Evolutionary conservation across 352 stramenopile species (phyloP), one percentile per base, ranked within the genome.

Genomic region (Blastocystis sp.): DNA sequence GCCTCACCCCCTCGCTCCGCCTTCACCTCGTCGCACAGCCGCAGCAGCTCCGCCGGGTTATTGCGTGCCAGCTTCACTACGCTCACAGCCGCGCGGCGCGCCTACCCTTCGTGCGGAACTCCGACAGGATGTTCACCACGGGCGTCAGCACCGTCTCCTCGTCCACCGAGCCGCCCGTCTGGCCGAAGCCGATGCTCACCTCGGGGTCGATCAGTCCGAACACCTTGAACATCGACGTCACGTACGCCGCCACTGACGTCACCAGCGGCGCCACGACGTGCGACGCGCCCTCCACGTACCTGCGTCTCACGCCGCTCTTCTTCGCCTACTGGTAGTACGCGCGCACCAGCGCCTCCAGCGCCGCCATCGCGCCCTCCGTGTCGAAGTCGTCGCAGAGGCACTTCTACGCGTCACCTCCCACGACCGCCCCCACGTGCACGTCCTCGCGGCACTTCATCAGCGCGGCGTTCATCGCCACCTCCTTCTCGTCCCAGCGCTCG

Each of bases 341-440:
- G 89, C 94, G 94, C 7, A 94, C 92, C 28, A 96, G 91, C 79
- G 94, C 91, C 89, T 95, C 92, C 64, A 97, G 65, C 17, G 92
- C 89, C 40, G 91, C 82, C 38, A 97, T 91, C 10, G 94, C 94
- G 7, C 90, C 89, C 17, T 94, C 94, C 66, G 94, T 97, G 91
- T 97, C 95, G 28, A 97, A 92, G 90, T 97, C 94, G 89, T 97
- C 94, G 42, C 92, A 92, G 10, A 97, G 91, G 66, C 68, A 65
- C n/a, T 42, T 48, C 70, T 80, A 80, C 17, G 28, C 7, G 1
- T 14, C 0, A 65, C 17, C 17, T 9, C 28, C 28, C n/a, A 69
- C 28, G 7, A 80, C n/a, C 19, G 68, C n/a, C 43, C 92, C 93
- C 14, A 91, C 89, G 89, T 94, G 92, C 40, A 96, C 93, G 59